phyloP scores from a whole-genome alignment of 768 basidiomycete genomes.

The Boletus vermiculosoides region DNA sequence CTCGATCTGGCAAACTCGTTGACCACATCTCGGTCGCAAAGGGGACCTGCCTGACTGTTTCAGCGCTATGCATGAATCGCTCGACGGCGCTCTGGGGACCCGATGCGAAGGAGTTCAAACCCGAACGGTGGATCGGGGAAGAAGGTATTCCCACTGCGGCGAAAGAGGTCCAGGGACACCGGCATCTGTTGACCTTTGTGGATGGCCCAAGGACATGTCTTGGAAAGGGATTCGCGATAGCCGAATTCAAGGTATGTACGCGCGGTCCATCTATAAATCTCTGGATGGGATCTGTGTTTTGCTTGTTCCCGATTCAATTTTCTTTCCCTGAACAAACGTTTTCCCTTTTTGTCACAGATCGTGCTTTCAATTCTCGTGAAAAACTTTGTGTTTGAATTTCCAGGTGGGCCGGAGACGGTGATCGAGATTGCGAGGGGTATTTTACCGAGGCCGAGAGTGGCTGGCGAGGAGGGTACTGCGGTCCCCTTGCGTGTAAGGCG shows the following conservation, averaged over 20 bases:
- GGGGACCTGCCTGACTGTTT: slow-evolving; percentile 44
- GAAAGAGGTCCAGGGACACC: slow-evolving; percentile 20
- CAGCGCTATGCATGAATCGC: slow-evolving; percentile 48
- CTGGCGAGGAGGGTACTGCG: slow-evolving; percentile 23
- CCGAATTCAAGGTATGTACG: neutral
- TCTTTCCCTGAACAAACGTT: no score
- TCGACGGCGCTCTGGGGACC: slow-evolving; percentile 60
- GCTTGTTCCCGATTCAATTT: no score
- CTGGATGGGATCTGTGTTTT: no score
- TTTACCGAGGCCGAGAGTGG: slow-evolving; percentile 21
- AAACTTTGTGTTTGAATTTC: no score
- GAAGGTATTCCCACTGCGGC: slow-evolving; percentile 29
- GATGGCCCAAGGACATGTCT: neutral
- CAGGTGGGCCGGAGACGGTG: no score
- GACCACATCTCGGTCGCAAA: slow-evolving; percentile 45
- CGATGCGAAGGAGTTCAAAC: slow-evolving; percentile 56
- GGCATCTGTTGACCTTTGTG: neutral
- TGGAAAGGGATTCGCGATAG: slow-evolving; percentile 10
- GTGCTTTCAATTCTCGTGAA: neutral
- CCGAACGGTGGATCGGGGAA: slow-evolving; percentile 59
- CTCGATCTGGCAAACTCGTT: slow-evolving; percentile 15
- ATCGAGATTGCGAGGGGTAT: no score
- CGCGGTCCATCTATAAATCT: neutral
- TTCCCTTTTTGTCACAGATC: neutral
- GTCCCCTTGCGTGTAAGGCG: slow-evolving; percentile 6